These are phyloP conservation scores for Tremella mesenterica DNA, from an alignment of 768 basidiomycete genomes.

Conservation along the genomic window DNA sequence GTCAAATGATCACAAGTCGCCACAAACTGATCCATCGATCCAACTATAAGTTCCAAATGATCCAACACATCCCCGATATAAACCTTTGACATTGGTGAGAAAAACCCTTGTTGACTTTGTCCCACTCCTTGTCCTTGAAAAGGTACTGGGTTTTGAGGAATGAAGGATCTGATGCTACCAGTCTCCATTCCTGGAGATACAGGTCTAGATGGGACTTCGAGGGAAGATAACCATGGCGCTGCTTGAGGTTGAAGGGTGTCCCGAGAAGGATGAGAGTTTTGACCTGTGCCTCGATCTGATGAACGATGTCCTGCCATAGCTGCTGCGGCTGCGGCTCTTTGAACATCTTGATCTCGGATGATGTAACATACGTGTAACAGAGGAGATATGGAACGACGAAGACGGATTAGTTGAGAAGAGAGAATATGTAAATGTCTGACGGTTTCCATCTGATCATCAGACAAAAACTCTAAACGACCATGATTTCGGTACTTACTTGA, in stretches of 20 bases:
- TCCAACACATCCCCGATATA: conserved; percentile 44
- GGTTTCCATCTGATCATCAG: conserved; percentile 30
- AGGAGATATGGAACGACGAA: conserved; percentile 36
- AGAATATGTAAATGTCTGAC: conserved; percentile 43
- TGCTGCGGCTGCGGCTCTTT: conserved; percentile 32
- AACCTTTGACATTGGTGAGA: conserved; percentile 36
- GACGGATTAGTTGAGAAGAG: conserved; percentile 42
- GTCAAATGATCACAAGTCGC: conserved; percentile 42
- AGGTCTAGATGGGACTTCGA: neutral
- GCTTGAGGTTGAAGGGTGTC: neutral
- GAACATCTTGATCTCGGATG: conserved; percentile 39
- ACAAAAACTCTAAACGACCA: neutral
- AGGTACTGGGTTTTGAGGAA: neutral
- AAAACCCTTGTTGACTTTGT: conserved; percentile 13
- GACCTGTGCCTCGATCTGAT: neutral
- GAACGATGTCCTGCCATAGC: conserved; percentile 14
- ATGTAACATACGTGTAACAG: conserved; percentile 37
- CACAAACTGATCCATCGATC: conserved; percentile 38
- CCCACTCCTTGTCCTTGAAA: neutral
- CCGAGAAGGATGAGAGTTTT: neutral
- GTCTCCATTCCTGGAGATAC: neutral
- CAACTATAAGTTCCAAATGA: conserved; percentile 39
- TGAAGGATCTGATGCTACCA: neutral
- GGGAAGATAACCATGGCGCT: neutral
- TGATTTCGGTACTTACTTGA: conserved; percentile 10